Evolutionary conservation across 1,284 basidiomycete species (phyloP).

Genomic region (Phellopilus nigrolimitatus): DNA sequence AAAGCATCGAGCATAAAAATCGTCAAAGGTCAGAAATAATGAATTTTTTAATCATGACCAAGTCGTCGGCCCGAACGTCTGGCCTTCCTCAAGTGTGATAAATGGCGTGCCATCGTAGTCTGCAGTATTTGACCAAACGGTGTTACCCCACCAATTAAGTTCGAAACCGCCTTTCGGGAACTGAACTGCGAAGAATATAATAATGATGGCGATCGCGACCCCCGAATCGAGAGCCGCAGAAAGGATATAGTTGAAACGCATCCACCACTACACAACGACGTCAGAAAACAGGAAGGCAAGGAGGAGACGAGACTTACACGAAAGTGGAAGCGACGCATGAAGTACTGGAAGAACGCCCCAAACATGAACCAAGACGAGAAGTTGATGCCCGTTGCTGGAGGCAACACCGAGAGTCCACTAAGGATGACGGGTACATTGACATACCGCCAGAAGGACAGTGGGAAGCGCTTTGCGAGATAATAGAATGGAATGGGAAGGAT

Average conservation of each 20-base stretch:
- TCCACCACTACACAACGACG: slow-evolving; percentile 57
- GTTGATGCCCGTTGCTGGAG: slow-evolving; percentile 76
- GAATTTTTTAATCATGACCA: slow-evolving; percentile 38
- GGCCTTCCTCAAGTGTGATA: slow-evolving; percentile 36
- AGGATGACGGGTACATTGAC: slow-evolving; percentile 77
- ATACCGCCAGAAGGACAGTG: slow-evolving; percentile 72
- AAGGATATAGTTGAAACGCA: slow-evolving; percentile 83
- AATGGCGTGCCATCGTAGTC: slow-evolving; percentile 56
- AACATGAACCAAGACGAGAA: slow-evolving; percentile 68
- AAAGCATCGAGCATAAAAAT: neutral
- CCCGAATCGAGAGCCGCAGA: slow-evolving; percentile 32
- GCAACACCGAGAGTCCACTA: slow-evolving; percentile 57
- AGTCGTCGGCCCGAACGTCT: slow-evolving; percentile 51
- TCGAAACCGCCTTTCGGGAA: slow-evolving; percentile 26
- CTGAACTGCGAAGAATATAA: slow-evolving; percentile 32
- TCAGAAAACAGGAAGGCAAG: neutral
- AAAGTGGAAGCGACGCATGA: slow-evolving; percentile 72
- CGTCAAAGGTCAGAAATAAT: neutral
- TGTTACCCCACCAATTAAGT: slow-evolving; percentile 67
- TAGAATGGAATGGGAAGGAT: slow-evolving; percentile 76
- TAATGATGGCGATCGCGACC: slow-evolving; percentile 27
- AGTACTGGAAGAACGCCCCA: slow-evolving; percentile 79
- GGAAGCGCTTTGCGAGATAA: slow-evolving; percentile 71
- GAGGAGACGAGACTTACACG: slow-evolving; percentile 27
- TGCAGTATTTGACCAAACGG: slow-evolving; percentile 54